Conservation (phyloP, 148 eudicot genomes). For the Pharnaceum exiguum region DNA sequence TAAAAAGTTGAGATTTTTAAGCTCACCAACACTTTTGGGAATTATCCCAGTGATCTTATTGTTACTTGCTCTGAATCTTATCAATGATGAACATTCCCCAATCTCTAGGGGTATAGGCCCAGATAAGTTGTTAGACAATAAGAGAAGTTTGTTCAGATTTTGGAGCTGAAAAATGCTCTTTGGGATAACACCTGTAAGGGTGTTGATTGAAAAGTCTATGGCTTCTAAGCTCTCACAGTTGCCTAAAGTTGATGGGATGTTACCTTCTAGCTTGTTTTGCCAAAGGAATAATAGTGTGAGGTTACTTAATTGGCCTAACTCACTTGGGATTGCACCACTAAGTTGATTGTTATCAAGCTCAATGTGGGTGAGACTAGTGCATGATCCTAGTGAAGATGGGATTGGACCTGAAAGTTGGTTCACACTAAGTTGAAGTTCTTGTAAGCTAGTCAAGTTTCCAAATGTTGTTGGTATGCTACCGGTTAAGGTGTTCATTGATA, state of each 20-base stretch:
- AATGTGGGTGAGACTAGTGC: slow-evolving; percentile 57
- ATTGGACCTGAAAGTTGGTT: slow-evolving; percentile 71
- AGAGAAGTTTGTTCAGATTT: slow-evolving; percentile 58
- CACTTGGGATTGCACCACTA: slow-evolving; percentile 63
- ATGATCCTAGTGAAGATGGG: slow-evolving; percentile 59
- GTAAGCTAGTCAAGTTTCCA: slow-evolving; percentile 51
- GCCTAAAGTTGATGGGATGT: slow-evolving; percentile 54
- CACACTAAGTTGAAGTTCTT: slow-evolving; percentile 73
- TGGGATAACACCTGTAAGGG: slow-evolving; percentile 68
- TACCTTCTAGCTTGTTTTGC: slow-evolving; percentile 76
- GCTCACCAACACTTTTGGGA: slow-evolving; percentile 66
- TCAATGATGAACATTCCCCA: slow-evolving; percentile 64
- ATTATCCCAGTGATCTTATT: slow-evolving; percentile 59
- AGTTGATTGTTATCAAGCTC: slow-evolving; percentile 85
- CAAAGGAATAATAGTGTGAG: slow-evolving; percentile 61
- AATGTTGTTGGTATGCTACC: slow-evolving; percentile 57
- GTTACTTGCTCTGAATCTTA: slow-evolving; percentile 63
- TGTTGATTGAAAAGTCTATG: slow-evolving; percentile 63
- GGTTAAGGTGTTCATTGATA: slow-evolving; percentile 68
- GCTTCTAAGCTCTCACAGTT: slow-evolving; percentile 56
- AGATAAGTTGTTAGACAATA: slow-evolving; percentile 69
- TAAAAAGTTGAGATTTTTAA: slow-evolving; percentile 57
- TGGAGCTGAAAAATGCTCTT: slow-evolving; percentile 55
- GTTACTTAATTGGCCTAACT: slow-evolving; percentile 57
- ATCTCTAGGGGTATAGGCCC: slow-evolving; percentile 63